A percentile compares a stretch with the other conserved stretches of the same genome.
Conservation (phyloP, 352 stramenopile genomes). For the Globisporangium rhizosaccharum region DNA sequence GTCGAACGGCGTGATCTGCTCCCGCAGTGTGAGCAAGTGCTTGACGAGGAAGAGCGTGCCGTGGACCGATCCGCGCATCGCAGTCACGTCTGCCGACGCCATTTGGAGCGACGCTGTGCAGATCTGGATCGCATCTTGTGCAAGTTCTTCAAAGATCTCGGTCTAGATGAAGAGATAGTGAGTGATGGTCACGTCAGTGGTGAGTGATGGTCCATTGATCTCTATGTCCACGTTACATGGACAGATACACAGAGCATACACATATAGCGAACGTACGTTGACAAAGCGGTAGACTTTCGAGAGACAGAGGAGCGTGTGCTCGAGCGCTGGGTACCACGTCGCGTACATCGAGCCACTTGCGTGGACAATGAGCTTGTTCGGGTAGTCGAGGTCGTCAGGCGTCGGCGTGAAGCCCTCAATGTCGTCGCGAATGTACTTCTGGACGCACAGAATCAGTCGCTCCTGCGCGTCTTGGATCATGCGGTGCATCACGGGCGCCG, state of each 20-base stretch:
- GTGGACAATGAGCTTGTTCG: conserved; percentile 44
- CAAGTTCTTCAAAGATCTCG: conserved; percentile 83
- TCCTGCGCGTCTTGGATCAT: conserved; percentile 85
- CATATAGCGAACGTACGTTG: conserved; percentile 34
- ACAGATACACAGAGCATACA: not conserved
- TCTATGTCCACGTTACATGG: not conserved
- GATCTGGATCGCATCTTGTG: conserved; percentile 78
- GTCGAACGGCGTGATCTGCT: conserved; percentile 84
- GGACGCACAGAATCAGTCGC: conserved; percentile 75
- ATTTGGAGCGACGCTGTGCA: conserved; percentile 75
- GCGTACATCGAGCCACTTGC: conserved; percentile 50
- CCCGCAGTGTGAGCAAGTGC: conserved; percentile 73
- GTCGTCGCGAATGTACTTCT: conserved; percentile 81
- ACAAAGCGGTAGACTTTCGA: conserved; percentile 84
- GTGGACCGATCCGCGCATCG: conserved; percentile 43
- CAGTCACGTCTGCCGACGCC: conserved; percentile 59
- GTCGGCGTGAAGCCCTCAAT: conserved; percentile 72
- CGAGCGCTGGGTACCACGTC: conserved; percentile 79
- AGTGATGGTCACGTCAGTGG: not conserved
- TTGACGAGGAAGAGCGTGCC: conserved; percentile 78
- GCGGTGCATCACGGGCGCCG: conserved; percentile 73
- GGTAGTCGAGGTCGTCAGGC: conserved; percentile 58
- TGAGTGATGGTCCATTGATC: not conserved
- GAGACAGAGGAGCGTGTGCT: conserved; percentile 81
- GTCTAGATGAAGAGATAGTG: conserved; percentile 26